phyloP scores from a whole-genome alignment of 208 protist genomes.

The Leishmania tarentolae region DNA sequence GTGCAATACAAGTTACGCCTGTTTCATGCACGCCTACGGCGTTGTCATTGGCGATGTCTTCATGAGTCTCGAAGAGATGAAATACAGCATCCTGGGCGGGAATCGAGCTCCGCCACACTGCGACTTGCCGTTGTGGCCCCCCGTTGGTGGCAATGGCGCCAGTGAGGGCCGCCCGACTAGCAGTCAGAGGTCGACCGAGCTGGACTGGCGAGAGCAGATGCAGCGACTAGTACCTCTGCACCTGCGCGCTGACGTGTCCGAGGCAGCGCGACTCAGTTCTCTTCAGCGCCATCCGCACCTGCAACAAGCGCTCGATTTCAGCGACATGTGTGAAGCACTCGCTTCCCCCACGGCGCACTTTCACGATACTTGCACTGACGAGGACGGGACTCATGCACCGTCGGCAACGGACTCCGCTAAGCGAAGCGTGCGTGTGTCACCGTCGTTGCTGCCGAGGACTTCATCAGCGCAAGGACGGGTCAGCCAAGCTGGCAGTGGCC shows the following conservation, averaged over 20 bases:
- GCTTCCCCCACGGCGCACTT: neutral
- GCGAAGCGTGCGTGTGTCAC: neutral
- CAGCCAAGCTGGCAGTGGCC: neutral
- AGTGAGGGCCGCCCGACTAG: neutral
- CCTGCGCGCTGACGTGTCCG: constrained; percentile 17
- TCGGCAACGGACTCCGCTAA: neutral
- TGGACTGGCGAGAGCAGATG: constrained; percentile 1
- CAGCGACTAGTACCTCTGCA: constrained; percentile 19
- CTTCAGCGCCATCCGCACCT: constrained; percentile 24
- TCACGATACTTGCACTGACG: neutral
- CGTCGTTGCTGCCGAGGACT: neutral
- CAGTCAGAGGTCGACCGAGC: neutral
- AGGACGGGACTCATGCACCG: neutral
- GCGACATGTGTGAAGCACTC: constrained; percentile 19
- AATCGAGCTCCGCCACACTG: constrained; percentile 42
- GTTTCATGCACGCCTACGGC: constrained; percentile 56
- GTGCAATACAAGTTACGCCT: constrained; percentile 29
- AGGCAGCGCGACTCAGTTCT: constrained; percentile 16
- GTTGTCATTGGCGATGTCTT: constrained; percentile 52
- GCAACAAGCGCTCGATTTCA: constrained; percentile 13
- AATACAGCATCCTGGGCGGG: constrained; percentile 69
- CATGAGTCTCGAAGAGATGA: constrained; percentile 63
- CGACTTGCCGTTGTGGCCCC: constrained; percentile 35
- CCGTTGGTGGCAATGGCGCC: constrained; percentile 18
- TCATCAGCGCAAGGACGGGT: neutral